Percentiles rank a stretch among this genome's conserved stretches.
Conservation (phyloP, 345 rosid species). For the Garcia nutans region DNA sequence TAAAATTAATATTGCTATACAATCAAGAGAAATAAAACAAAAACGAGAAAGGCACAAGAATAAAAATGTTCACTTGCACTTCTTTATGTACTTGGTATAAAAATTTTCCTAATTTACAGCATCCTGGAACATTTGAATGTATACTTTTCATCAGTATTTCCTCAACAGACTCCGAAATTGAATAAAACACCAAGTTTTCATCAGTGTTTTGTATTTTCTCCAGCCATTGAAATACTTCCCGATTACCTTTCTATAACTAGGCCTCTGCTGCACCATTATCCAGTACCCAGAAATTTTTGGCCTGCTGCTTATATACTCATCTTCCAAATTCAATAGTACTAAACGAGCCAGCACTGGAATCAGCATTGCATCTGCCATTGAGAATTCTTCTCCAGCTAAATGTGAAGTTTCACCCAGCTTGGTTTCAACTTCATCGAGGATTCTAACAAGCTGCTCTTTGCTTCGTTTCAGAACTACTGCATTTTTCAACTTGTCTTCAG, state of each 20-base stretch:
- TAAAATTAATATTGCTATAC: background rate
- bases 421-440: conserved; percentile 68
- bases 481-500: conserved; percentile 66
- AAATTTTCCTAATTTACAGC: background rate
- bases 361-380: conserved; percentile 79
- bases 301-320: conserved; percentile 65
- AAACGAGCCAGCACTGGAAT: conserved; percentile 70
- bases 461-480: conserved; percentile 47
- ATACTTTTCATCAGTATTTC: conserved; percentile 44
- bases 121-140: background rate
- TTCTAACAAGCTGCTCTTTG: conserved; percentile 52
- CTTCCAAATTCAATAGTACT: conserved; percentile 60
- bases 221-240: conserved; percentile 78
- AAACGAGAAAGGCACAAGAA: background rate
- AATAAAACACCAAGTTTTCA: conserved; percentile 69
- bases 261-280: conserved; percentile 61
- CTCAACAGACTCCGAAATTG: conserved; percentile 52
- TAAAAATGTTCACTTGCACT: background rate
- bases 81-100: background rate
- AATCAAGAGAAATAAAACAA: background rate
- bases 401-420: conserved; percentile 49
- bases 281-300: conserved; percentile 67
- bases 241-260: conserved; percentile 67
- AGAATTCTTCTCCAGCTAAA: conserved; percentile 72
- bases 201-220: conserved; percentile 66